phyloP scores from a whole-genome alignment of 768 basidiomycete species.

The Cystofilobasidium macerans region DNA sequence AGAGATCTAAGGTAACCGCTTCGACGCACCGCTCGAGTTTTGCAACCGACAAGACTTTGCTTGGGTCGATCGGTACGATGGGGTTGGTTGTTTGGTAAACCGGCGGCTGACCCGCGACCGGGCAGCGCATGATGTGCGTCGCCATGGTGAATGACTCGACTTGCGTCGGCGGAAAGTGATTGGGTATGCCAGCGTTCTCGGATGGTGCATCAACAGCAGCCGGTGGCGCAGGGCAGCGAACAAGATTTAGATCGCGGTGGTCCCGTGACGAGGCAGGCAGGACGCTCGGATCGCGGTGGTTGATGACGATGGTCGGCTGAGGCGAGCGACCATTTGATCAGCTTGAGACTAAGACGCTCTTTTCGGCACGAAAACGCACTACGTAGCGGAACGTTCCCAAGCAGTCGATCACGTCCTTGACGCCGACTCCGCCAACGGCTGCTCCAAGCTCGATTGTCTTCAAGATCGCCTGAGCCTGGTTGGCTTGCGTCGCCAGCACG shows the following conservation, averaged over 20 bases:
- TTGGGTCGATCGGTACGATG: slow-evolving; percentile 46
- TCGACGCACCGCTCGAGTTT: slow-evolving; percentile 54
- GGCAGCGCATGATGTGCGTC: slow-evolving; percentile 48
- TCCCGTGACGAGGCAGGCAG: slow-evolving; percentile 48
- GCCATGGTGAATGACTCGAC: slow-evolving; percentile 51
- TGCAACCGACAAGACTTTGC: slow-evolving; percentile 49
- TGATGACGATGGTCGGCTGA: slow-evolving; percentile 49
- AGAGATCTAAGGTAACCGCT: too few species aligned
- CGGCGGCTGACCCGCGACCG: slow-evolving; percentile 33
- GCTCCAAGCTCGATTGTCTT: slow-evolving; percentile 16
- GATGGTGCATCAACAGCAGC: background rate
- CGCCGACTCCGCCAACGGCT: slow-evolving; percentile 12
- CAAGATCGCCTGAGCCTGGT: slow-evolving; percentile 43
- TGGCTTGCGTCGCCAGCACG: slow-evolving; percentile 64
- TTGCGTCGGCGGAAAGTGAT: slow-evolving; percentile 5
- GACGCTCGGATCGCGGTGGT: slow-evolving; percentile 55
- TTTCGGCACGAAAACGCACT: too few species aligned
- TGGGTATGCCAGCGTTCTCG: background rate
- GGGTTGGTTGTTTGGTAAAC: slow-evolving; percentile 69
- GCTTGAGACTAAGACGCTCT: too few species aligned
- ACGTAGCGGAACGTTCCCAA: slow-evolving; percentile 50
- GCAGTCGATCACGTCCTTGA: slow-evolving; percentile 39
- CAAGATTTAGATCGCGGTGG: slow-evolving; percentile 56
- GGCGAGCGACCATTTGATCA: too few species aligned
- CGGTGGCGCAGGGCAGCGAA: slow-evolving; percentile 32